These are phyloP conservation scores for Talaromyces thailandensis DNA, from an alignment of 495 filamentous ascomycete species.

Conservation along the genomic window DNA sequence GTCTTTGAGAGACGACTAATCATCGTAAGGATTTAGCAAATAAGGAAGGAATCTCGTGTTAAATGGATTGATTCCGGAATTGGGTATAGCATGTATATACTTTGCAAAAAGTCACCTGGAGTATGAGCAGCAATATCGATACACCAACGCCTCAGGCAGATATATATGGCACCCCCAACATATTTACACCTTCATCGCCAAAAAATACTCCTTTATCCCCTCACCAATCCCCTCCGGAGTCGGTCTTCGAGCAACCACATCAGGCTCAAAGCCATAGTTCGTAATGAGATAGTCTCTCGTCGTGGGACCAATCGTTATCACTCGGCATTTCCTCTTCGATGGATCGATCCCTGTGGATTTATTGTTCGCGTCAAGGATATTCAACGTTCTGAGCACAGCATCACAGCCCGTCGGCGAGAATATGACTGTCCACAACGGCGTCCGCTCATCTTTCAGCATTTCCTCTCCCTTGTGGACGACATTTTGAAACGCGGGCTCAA, in stretches of 20 bases:
- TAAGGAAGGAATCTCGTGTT: no score
- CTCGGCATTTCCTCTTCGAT: conserved; percentile 33
- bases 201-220: conserved; percentile 38
- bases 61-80: no score
- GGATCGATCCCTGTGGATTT: not conserved
- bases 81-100: no score
- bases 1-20: no score
- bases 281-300: conserved; percentile 65
- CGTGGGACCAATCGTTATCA: conserved; percentile 91
- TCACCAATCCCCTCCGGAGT: conserved; percentile 74
- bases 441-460: conserved; percentile 14
- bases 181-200: not conserved
- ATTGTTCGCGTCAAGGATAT: not conserved
- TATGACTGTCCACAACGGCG: conserved; percentile 69
- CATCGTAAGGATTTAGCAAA: no score
- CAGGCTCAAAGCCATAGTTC: conserved; percentile 61
- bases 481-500: conserved; percentile 52
- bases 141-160: no score
- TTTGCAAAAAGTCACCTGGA: no score
- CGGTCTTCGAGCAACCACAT: conserved; percentile 75
- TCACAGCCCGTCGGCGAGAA: conserved; percentile 89
- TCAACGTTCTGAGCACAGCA: conserved; percentile 55
- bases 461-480: conserved; percentile 16
- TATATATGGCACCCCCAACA: not conserved
- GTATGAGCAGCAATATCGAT: no score